Evolutionary conservation across 2,329 filamentous ascomycete genomes (phyloP), one percentile per base, ranked within the genome.

Genomic region (Fusarium musae): DNA sequence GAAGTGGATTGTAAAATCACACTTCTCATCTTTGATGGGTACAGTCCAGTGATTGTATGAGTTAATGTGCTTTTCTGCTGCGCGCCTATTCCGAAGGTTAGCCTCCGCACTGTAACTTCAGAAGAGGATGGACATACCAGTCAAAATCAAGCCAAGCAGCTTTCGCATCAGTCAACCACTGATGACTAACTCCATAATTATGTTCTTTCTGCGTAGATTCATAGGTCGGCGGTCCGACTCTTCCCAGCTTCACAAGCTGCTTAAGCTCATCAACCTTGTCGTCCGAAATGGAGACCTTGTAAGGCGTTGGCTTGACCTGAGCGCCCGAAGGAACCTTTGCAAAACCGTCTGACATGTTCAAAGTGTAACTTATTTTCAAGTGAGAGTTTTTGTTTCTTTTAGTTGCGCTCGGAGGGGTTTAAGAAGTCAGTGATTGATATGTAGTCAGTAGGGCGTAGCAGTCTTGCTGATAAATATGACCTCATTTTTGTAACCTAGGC

Each of bases 131-230:
- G 1, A 39, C 30, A 34, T 36, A 68, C 63, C 65, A 68, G n/a
- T 68, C 42, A 19, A 68, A 68, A 3, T 63, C 28, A 9, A 63
- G 10, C 56, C 65, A 68, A 12, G 56, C 56, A 15, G 19, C 56
- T 19, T 68, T 68, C 8, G 63, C 65, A 23, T 68, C 42, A 0
- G 42, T 39, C 1, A 68, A n/a, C 65, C 65, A 68, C 39, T 68
- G 9, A 0, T 34, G 63, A 0, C n/a, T 34, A 6, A 68, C 34
- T 0, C 65, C 65, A 10, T 49, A 68, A 6, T 68, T 54, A 4
- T 63, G n/a, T 4, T 68, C 63, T 3, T 34, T 44, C 3, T 68
- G 65, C 0, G 63, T 68, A 4, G 63, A 68, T 5, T 68, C 65
- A 4, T 68, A 68, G 0, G 56, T 68, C 0, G 63, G 47, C 1